Percentiles rank a stretch among this genome's conserved stretches.
Evolutionary conservation across 345 rosid genomes (phyloP).

Genomic region (Carallia brachiata): DNA sequence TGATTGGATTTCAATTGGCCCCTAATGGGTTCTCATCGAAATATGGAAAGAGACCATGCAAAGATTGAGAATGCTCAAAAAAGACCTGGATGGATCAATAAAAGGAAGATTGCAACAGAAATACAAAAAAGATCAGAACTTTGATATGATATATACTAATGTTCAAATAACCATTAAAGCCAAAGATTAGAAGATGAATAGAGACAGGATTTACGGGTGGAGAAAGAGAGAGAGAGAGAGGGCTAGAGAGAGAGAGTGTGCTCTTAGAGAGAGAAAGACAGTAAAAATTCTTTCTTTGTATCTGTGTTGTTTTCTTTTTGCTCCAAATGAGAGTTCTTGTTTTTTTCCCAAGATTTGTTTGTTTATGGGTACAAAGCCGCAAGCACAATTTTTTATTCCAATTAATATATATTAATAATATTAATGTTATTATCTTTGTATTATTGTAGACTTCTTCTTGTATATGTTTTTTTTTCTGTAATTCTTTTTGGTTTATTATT

Average conservation of each 20-base stretch:
- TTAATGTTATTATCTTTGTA: neutral
- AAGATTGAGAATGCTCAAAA: neutral
- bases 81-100: no score
- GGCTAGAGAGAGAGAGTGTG: neutral
- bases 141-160: neutral
- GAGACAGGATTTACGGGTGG: constrained; percentile 9
- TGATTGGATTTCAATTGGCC: neutral
- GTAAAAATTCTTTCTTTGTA: neutral
- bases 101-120: neutral
- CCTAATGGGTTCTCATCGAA: neutral
- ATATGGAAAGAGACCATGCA: neutral
- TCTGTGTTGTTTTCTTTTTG: neutral
- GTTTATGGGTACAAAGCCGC: neutral
- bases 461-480: no score
- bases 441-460: neutral
- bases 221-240: neutral
- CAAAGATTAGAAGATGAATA: neutral
- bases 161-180: neutral
- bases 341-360: constrained; percentile 7
- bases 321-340: neutral
- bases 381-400: neutral
- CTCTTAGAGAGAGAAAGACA: neutral
- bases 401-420: neutral
- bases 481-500: no score
- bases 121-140: neutral